Conservation (phyloP, 345 rosid genomes). For the Eucalyptus rudis region DNA sequence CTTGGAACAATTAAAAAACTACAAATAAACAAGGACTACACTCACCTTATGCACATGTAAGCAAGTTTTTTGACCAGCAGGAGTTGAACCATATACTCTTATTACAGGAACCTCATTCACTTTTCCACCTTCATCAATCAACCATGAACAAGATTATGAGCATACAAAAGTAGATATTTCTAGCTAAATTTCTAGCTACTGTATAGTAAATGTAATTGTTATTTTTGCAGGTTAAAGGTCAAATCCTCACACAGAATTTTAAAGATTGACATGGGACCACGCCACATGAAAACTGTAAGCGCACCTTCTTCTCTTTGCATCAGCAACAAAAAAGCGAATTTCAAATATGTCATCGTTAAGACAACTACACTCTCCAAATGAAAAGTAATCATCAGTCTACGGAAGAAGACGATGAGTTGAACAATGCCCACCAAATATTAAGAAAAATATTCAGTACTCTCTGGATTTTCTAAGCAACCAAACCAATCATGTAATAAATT, state of each 20-base stretch:
- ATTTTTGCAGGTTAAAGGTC: background rate
- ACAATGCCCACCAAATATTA: background rate
- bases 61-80: slow-evolving; percentile 89
- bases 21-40: background rate
- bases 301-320: background rate
- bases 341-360: background rate
- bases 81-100: slow-evolving; percentile 81
- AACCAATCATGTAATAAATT: background rate
- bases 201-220: background rate
- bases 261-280: background rate
- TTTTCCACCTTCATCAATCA: slow-evolving; percentile 44
- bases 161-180: background rate
- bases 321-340: background rate
- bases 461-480: background rate
- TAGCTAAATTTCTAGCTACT: background rate
- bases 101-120: slow-evolving; percentile 80
- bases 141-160: background rate
- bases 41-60: slow-evolving; percentile 75
- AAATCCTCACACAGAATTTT: background rate
- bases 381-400: background rate
- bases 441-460: too few species aligned
- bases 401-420: background rate
- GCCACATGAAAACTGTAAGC: background rate
- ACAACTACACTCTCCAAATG: background rate
- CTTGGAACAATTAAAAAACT: background rate